Evolutionary conservation across 1,139 yeast species (phyloP).

Genomic region (Hyphopichia burtonii): DNA sequence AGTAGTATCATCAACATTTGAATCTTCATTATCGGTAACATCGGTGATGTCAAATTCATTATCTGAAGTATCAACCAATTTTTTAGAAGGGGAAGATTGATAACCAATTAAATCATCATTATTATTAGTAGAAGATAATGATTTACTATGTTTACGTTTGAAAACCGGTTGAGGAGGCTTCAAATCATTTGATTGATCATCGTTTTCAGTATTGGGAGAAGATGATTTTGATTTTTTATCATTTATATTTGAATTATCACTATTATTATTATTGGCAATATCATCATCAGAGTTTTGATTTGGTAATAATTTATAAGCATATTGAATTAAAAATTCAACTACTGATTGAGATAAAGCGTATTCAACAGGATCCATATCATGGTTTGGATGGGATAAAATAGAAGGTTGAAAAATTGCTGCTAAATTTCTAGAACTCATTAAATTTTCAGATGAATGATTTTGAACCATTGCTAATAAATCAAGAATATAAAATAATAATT

Average conservation of each 20-base stretch:
- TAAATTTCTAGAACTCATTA: slow-evolving; percentile 90
- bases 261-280: too few species aligned
- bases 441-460: slow-evolving; percentile 69
- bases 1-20: slow-evolving; percentile 11
- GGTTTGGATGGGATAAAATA: slow-evolving; percentile 85
- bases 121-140: slow-evolving; percentile 52
- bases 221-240: too few species aligned
- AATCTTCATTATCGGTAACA: slow-evolving; percentile 25
- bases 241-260: too few species aligned
- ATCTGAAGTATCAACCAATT: slow-evolving; percentile 26
- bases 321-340: slow-evolving; percentile 85
- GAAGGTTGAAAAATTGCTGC: slow-evolving; percentile 98
- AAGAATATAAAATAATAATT: slow-evolving; percentile 80
- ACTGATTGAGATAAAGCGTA: slow-evolving; percentile 85
- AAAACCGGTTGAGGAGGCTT: slow-evolving; percentile 17
- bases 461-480: slow-evolving; percentile 88
- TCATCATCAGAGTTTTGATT: slow-evolving; percentile 18
- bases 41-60: slow-evolving; percentile 32
- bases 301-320: slow-evolving; percentile 75
- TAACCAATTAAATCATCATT: slow-evolving; percentile 47
- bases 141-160: slow-evolving; percentile 56
- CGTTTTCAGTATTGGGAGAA: too few species aligned
- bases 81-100: slow-evolving; percentile 12
- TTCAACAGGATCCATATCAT: slow-evolving; percentile 89
- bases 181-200: too few species aligned